phyloP scores from a whole-genome alignment of 2,329 filamentous ascomycete species.

The Trichoderma lentiforme region DNA sequence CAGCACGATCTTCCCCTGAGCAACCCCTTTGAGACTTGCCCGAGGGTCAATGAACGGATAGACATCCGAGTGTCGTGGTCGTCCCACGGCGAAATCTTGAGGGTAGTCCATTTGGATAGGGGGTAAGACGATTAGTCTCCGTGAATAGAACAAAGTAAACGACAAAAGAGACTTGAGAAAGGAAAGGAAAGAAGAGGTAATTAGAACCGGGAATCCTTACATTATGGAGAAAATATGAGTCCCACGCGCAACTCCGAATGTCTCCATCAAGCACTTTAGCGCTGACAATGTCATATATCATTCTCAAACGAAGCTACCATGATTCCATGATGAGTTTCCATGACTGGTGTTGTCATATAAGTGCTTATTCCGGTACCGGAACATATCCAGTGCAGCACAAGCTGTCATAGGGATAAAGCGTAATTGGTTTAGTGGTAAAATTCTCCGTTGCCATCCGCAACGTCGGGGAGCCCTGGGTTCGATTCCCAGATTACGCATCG shows the following conservation, averaged over 20 bases:
- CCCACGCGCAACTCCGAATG: not conserved
- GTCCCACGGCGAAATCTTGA: not conserved
- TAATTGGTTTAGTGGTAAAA: constrained; percentile 37
- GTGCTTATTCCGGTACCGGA: not conserved
- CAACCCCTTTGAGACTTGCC: not conserved
- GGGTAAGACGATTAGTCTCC: not conserved
- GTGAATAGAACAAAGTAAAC: not conserved
- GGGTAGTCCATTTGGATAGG: not conserved
- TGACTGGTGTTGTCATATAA: not conserved
- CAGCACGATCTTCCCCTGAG: not conserved
- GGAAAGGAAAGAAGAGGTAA: not conserved
- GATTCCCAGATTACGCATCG: constrained; percentile 34
- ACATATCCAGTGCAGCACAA: not conserved
- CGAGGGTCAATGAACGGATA: not conserved
- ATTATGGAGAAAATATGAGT: not conserved
- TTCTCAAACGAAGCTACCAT: not conserved
- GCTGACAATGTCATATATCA: not conserved
- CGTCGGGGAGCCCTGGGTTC: constrained; percentile 35
- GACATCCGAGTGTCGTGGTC: not conserved
- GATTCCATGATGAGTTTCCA: not conserved
- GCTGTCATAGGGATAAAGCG: constrained; percentile 18
- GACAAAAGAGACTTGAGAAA: not conserved
- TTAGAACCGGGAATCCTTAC: not conserved
- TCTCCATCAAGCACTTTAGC: not conserved
- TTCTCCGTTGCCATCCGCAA: constrained; percentile 34